Evolutionary conservation across 2,329 filamentous ascomycete genomes (phyloP), one percentile per base, ranked within the genome.

Genomic region (Colletotrichum sojae): DNA sequence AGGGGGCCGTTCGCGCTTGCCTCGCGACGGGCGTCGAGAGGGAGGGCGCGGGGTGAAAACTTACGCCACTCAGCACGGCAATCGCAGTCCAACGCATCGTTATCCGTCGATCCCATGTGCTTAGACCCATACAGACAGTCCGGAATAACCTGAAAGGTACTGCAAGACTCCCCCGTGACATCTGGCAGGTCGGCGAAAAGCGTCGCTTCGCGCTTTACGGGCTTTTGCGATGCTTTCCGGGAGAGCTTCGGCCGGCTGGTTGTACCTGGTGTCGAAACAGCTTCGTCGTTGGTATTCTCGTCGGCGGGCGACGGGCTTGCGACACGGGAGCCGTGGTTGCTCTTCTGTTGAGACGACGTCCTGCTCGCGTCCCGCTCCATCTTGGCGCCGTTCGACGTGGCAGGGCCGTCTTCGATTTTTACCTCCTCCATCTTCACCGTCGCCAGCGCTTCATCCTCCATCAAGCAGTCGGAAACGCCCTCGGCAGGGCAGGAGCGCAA

Each of bases 1-100:
- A 58, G 56, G 48, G 31, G 57, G 46, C 40, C 67, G 65, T 71
- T 67, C 49, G 71, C 57, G 46, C 64, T 16, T 52, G 67, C 67
- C 71, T 67, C 49, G 72, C 59, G 45, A 62, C 20, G 52, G 69
- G 61, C 55, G 51, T 68, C 55, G n/a, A 64, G n/a, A 64, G 43
- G 55, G 39, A 63, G 61, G 65, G 63, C 25, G 46, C 20, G 68
- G 67, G 58, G 10, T 36, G 59, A 65, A 87, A 65, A 87, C 95
- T 86, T 91, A 98, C 95, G 92, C 93, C 93, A 98, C 83, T 98
- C 94, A 82, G 97, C 94, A 73, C 88, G 86, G 82, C 96, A 99
- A 79, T 99, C 96, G 82, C 96, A 99, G 81, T 98, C 96, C 80
- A 98, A 86, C 69, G 93, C 84, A 81, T 92, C 95, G 82, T 95